These are phyloP conservation scores for Cutaneotrichosporon mucoides DNA, from an alignment of 1,284 basidiomycete species.

Conservation along the genomic window DNA sequence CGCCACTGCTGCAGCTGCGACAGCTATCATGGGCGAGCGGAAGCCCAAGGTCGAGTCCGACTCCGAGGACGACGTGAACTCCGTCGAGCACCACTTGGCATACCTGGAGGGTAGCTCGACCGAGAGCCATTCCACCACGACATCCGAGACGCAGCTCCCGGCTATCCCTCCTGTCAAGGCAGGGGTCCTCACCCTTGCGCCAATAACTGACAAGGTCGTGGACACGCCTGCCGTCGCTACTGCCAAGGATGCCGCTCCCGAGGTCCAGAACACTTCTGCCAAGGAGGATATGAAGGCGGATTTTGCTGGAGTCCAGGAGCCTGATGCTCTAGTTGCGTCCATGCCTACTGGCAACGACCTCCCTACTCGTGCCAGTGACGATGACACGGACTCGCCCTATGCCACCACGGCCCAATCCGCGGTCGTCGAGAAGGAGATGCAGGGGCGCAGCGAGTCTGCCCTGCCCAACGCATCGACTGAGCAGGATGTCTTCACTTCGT, in stretches of 20 bases:
- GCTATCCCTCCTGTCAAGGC: not conserved
- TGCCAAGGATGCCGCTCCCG: not conserved
- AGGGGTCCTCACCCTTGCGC: not conserved
- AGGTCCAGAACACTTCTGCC: not conserved
- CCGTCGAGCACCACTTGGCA: not conserved
- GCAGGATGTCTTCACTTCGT: not conserved
- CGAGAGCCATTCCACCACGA: not conserved
- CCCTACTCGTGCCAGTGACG: not conserved
- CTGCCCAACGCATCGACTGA: not conserved
- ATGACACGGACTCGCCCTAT: not conserved
- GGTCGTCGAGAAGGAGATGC: not conserved
- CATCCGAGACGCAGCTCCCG: not conserved
- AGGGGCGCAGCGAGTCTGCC: not conserved
- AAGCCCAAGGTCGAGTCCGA: not conserved
- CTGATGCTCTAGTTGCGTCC: not conserved
- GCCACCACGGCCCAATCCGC: no score
- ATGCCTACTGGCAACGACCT: not conserved
- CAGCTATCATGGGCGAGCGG: not conserved
- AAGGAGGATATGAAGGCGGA: not conserved
- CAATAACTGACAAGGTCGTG: not conserved
- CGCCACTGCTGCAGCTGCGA: not conserved
- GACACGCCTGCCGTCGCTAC: not conserved
- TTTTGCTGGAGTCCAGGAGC: no score
- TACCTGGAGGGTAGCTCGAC: not conserved
- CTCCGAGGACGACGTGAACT: not conserved